These are phyloP conservation scores for Byssochlamys sp. DNA, from an alignment of 2,329 filamentous ascomycete genomes.

Conservation along the genomic window DNA sequence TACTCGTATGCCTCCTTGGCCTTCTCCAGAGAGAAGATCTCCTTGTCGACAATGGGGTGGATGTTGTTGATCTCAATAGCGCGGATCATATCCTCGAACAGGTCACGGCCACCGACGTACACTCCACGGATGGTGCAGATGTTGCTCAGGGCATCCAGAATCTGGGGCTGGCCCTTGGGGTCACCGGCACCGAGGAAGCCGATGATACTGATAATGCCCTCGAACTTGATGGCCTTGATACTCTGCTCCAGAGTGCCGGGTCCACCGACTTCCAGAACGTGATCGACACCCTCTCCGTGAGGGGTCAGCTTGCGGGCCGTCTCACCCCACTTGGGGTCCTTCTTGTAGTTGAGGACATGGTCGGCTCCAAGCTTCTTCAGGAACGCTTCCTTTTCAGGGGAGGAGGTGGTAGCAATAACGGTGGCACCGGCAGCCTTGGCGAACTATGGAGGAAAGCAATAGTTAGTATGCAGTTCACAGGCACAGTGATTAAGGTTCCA, in stretches of 20 bases:
- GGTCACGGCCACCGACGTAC: constrained; percentile 45
- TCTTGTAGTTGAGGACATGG: constrained; percentile 53
- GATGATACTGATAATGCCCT: constrained; percentile 48
- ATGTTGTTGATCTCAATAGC: constrained; percentile 52
- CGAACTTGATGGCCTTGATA: constrained; percentile 45
- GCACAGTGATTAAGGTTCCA: background rate
- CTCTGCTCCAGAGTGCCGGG: constrained; percentile 50
- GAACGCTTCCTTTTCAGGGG: constrained; percentile 44
- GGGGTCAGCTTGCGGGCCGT: constrained; percentile 45
- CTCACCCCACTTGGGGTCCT: constrained; percentile 49
- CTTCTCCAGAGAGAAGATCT: constrained; percentile 46
- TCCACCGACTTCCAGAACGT: constrained; percentile 59
- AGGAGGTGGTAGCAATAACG: constrained; percentile 53
- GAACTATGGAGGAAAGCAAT: constrained; percentile 22
- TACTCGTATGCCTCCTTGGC: constrained; percentile 47
- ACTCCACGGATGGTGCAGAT: constrained; percentile 50
- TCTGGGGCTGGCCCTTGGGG: constrained; percentile 40
- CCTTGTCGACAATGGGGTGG: constrained; percentile 50
- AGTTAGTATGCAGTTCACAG: background rate
- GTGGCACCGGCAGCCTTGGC: constrained; percentile 43
- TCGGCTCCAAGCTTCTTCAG: constrained; percentile 50
- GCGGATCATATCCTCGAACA: constrained; percentile 51
- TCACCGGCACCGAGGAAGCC: constrained; percentile 47
- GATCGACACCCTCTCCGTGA: constrained; percentile 47
- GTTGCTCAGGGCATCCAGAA: constrained; percentile 42